Evolutionary conservation across 2,329 filamentous ascomycete species (phyloP).

Genomic region (Juglanconis juglandina): DNA sequence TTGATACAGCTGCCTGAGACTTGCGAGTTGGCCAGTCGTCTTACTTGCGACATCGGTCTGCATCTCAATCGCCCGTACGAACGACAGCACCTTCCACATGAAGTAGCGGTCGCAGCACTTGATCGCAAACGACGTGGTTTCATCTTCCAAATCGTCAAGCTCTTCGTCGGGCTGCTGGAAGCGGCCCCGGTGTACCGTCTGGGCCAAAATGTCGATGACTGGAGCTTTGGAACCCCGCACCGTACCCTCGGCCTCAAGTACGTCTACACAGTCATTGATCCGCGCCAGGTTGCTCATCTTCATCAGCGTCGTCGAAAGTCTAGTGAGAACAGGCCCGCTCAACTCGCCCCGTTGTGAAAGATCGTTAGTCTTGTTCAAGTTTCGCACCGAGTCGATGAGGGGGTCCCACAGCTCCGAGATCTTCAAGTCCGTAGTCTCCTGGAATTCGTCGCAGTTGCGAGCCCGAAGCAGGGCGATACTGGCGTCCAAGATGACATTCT

Average conservation of each 20-base stretch:
- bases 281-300: slow-evolving; percentile 79
- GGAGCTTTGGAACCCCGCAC: slow-evolving; percentile 45
- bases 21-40: slow-evolving; percentile 58
- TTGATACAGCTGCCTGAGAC: slow-evolving; percentile 54
- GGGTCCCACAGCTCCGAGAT: slow-evolving; percentile 84
- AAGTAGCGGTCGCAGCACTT: slow-evolving; percentile 83
- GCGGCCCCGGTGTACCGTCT: slow-evolving; percentile 70
- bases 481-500: slow-evolving; percentile 79
- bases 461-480: slow-evolving; percentile 80
- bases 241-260: slow-evolving; percentile 63
- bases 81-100: slow-evolving; percentile 78
- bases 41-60: slow-evolving; percentile 53
- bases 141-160: slow-evolving; percentile 73
- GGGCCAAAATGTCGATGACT: slow-evolving; percentile 67
- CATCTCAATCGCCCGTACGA: slow-evolving; percentile 53
- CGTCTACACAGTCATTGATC: slow-evolving; percentile 72
- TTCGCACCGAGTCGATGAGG: slow-evolving; percentile 67
- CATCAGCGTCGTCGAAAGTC: slow-evolving; percentile 69
- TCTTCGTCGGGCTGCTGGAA: slow-evolving; percentile 66
- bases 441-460: slow-evolving; percentile 80
- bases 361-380: slow-evolving; percentile 67
- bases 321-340: slow-evolving; percentile 59
- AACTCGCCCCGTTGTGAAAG: slow-evolving; percentile 70
- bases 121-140: slow-evolving; percentile 72
- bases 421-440: slow-evolving; percentile 79